Evolutionary conservation across 306 rosid species (phyloP), one percentile per base, ranked within the genome.

Genomic region (Vigna mungo): DNA sequence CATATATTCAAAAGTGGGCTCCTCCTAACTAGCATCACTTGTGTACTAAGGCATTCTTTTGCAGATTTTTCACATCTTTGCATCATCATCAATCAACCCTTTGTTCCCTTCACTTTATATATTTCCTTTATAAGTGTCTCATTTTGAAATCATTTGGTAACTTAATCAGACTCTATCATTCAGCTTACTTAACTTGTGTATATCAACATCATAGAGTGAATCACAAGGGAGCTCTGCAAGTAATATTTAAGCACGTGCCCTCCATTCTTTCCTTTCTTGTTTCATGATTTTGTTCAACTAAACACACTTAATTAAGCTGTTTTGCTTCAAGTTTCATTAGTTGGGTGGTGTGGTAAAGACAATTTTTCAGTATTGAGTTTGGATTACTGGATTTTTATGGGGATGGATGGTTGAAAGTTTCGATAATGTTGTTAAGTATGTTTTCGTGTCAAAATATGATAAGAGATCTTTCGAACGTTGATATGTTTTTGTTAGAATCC

Each of bases 1-100:
- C 20, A 8, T 66, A 25, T 25, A 78, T 77, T 17, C 66, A 13
- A 32, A 52, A 34, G 81, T 75, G 81, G 86, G 81, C 54, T 71
- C 78, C 79, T 64, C 76, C 63, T 68, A 52, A 83, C 69, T 82
- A 34, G 82, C 76, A 83, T 78, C 82, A 56, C 86, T 79, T 84
- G 84, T 84, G 60, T 79, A 58, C 36, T 47, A 84, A 75, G 86
- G 59, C 78, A 79, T 80, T 77, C 75, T 43, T 39, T 41, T 79
- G 27, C 11, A 59, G 83, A 59, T 60, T 41, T 73, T 68, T 44
- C 62, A 52, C 71, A 32, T 55, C 55, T 78, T 70, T 54, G 9
- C 68, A 51, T 55, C 21, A 30, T 30, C 34, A 30, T 30, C 34
- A 30, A 37, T 72, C 1, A 60, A 17, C 17, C 51, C 65, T 77